Base-by-base conservation (phyloP, 1,284 basidiomycete species). In the Ustilago sp. region DNA sequence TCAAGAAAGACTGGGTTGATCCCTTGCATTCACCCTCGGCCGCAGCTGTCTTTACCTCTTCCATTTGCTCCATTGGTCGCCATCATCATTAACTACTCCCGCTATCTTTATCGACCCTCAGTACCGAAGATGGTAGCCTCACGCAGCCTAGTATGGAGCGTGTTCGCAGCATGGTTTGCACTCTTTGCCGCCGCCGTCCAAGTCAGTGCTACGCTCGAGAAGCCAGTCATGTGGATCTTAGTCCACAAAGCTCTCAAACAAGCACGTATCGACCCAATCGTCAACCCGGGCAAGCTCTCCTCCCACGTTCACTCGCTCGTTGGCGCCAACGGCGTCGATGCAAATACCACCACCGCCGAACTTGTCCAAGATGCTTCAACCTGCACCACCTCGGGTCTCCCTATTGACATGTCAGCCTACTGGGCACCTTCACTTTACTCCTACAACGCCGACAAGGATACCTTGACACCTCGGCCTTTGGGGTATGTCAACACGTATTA, bases 191-290 rank as follows among this genome's bases (percentile, higher is more conserved):
- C 59, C 54, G 58, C 61, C 15, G 12, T 23, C 28, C 41, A 67
- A 41, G 72, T 61, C 1, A 38, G 23, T 8, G 72, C 72, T 4
- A 66, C 72, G 1, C 5, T 50, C 3, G 47, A 48, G 8, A 45
- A 74, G 13, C 72, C 72, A 35, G 61, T 67, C 67, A 69, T 77
- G 63, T 80, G 69, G 68, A 79, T 80, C 35, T 41, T 80, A 17
- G 48, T 28, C 23, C 79, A 80, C 12, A 65, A 81, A 8, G 68
- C 81, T 0, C 64, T 88, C 54, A 80, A 80, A 31, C 69, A 85
- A 13, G 88, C 88, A 60, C 87, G 89, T 43, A 79, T 88, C 38
- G 89, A 89, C 68, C 87, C 88, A 28, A 88, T 89, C 68, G 84
- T 89, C 45, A 85, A 81, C 17, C 88, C 89, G 4, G 87, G 86